A percentile compares a stretch with the other conserved stretches of the same genome.
Conservation (phyloP, 2,329 filamentous ascomycete genomes). For the Moelleriella libera region DNA sequence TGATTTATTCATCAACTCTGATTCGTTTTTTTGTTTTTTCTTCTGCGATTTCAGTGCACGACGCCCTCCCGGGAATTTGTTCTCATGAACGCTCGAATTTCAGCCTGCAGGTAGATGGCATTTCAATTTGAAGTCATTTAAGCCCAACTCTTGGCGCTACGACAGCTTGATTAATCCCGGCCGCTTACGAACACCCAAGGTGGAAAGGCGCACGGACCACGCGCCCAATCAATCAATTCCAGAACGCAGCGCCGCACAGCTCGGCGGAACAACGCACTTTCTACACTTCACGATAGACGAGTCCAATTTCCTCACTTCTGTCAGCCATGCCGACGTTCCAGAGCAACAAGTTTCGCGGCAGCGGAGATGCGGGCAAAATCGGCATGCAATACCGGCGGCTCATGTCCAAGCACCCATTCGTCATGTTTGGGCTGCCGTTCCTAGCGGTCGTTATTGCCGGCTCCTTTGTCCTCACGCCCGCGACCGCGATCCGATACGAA, state of each 20-base stretch:
- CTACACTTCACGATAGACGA: too few relatives aligned
- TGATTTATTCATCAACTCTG: too few relatives aligned
- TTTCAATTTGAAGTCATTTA: background rate
- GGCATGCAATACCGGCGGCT: slow-evolving; percentile 63
- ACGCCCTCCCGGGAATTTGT: too few relatives aligned
- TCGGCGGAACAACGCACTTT: background rate
- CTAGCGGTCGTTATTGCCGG: slow-evolving; percentile 78
- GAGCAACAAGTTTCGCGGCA: slow-evolving; percentile 55
- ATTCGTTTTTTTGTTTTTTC: too few relatives aligned
- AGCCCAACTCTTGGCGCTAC: background rate
- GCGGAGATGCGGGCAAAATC: slow-evolving; percentile 52
- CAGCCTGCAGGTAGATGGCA: background rate
- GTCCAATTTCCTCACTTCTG: too few relatives aligned
- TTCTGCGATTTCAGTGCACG: too few relatives aligned
- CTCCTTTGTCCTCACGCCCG: slow-evolving; percentile 88
- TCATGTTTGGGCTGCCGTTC: slow-evolving; percentile 89
- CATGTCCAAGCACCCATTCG: slow-evolving; percentile 70
- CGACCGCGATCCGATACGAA: slow-evolving; percentile 88
- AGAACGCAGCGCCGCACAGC: background rate
- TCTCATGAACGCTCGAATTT: too few relatives aligned
- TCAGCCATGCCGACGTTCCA: slow-evolving; percentile 38
- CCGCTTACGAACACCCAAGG: background rate
- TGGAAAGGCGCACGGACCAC: background rate
- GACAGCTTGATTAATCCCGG: background rate
- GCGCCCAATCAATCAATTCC: background rate